Conservation (phyloP, 495 filamentous ascomycete species). For the Cryomyces minteri region DNA sequence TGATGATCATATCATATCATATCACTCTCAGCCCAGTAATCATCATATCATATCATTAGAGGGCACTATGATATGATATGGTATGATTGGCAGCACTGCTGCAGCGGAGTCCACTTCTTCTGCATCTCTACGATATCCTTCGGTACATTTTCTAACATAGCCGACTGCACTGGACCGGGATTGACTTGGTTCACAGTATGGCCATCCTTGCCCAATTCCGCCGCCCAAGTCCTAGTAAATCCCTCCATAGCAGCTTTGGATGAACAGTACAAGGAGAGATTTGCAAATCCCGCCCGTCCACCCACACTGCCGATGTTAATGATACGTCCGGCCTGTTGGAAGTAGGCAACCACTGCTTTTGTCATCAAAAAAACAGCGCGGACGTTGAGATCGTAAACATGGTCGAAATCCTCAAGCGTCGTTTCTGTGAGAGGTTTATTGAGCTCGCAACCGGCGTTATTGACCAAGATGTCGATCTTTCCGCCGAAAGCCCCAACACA, state of each 20-base stretch:
- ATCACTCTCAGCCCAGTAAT: too few species aligned
- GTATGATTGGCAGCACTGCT: conserved; percentile 36
- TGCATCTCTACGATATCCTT: conserved; percentile 18
- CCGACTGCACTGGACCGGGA: conserved; percentile 24
- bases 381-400: conserved; percentile 25
- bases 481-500: conserved; percentile 15
- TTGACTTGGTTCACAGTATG: conserved; percentile 26
- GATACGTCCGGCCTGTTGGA: conserved; percentile 28
- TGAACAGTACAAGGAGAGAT: conserved; percentile 21
- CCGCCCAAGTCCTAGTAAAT: conserved; percentile 24
- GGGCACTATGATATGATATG: too few species aligned
- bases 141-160: conserved; percentile 21
- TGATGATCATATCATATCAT: too few species aligned
- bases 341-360: conserved; percentile 27
- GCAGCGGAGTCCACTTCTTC: conserved; percentile 21
- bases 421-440: conserved; percentile 14
- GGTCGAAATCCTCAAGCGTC: conserved; percentile 19
- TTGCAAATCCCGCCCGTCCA: conserved; percentile 21
- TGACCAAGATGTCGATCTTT: too few species aligned
- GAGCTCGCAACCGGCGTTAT: conserved; percentile 14
- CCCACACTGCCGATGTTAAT: conserved; percentile 36
- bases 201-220: conserved; percentile 24
- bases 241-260: conserved; percentile 30
- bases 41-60: too few species aligned
- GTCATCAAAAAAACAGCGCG: conserved; percentile 22